These are phyloP conservation scores for Ogataea corticis DNA, from an alignment of 805 yeast genomes.

Conservation along the genomic window DNA sequence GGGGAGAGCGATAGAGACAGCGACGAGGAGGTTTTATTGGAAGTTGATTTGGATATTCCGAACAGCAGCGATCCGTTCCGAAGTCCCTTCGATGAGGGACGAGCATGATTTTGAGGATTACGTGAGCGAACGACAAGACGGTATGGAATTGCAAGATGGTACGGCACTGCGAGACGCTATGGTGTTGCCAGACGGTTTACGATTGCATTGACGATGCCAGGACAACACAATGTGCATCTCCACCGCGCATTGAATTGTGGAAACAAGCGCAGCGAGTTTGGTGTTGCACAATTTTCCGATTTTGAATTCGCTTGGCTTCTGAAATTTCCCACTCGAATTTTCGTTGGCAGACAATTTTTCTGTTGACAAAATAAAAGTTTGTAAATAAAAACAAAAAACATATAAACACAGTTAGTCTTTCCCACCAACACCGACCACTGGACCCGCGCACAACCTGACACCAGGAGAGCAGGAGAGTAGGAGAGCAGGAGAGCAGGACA, in stretches of 20 bases:
- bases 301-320: background rate
- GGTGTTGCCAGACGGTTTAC: too few species aligned
- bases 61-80: constrained; percentile 17
- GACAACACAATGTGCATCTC: too few species aligned
- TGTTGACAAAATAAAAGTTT: constrained; percentile 22
- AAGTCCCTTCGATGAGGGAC: constrained; percentile 18
- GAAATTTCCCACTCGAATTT: constrained; percentile 13
- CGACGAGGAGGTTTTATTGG: constrained; percentile 16
- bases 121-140: too few species aligned
- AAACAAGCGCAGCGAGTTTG: too few species aligned
- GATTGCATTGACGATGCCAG: too few species aligned
- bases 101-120: too few species aligned
- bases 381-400: constrained; percentile 24
- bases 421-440: too few species aligned
- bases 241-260: too few species aligned
- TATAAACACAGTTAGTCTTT: background rate
- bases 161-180: too few species aligned
- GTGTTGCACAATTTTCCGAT: too few species aligned
- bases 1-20: constrained; percentile 15
- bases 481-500: background rate
- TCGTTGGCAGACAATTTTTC: constrained; percentile 4
- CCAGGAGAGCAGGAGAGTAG: constrained; percentile 1
- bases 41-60: constrained; percentile 21
- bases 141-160: too few species aligned
- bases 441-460: constrained; percentile 2